Evolutionary conservation across 129 eudicot species (phyloP).

Genomic region (Helianthus tuberosus): DNA sequence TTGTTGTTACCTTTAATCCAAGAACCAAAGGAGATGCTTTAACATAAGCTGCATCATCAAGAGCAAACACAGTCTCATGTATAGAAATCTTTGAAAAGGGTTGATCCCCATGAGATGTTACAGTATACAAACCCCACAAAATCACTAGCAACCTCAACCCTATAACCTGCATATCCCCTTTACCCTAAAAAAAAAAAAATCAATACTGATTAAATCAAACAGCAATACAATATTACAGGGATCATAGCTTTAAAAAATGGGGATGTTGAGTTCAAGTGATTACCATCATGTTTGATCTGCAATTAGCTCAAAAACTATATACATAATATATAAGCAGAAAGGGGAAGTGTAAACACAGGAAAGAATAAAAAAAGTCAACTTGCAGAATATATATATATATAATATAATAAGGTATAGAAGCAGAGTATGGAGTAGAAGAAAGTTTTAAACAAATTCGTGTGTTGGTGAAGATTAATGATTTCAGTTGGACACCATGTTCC

Average conservation of each 20-base stretch:
- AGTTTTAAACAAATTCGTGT: background rate
- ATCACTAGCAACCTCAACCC: constrained; percentile 38
- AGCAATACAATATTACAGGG: background rate
- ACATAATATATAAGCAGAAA: background rate
- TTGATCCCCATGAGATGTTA: constrained; percentile 63
- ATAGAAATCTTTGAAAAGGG: constrained; percentile 69
- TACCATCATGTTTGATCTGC: constrained; percentile 29
- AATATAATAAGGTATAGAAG: background rate
- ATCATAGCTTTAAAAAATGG: background rate
- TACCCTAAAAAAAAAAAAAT: constrained; percentile 18
- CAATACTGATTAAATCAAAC: background rate
- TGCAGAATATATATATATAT: constrained; percentile 26
- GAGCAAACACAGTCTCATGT: constrained; percentile 57
- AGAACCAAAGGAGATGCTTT: constrained; percentile 79
- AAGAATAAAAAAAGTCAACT: constrained; percentile 18
- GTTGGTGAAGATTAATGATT: constrained; percentile 7
- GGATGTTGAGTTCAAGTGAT: background rate
- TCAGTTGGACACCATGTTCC: constrained; percentile 3
- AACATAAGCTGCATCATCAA: constrained; percentile 60
- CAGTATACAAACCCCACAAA: constrained; percentile 52
- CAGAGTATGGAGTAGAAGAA: background rate
- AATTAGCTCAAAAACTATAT: background rate
- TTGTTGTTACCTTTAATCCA: constrained; percentile 55
- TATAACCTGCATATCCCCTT: constrained; percentile 38
- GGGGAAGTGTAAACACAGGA: constrained; percentile 27